These are phyloP conservation scores for Calonectria pseudoreteaudii DNA, from an alignment of 2,329 filamentous ascomycete species.

Conservation along the genomic window DNA sequence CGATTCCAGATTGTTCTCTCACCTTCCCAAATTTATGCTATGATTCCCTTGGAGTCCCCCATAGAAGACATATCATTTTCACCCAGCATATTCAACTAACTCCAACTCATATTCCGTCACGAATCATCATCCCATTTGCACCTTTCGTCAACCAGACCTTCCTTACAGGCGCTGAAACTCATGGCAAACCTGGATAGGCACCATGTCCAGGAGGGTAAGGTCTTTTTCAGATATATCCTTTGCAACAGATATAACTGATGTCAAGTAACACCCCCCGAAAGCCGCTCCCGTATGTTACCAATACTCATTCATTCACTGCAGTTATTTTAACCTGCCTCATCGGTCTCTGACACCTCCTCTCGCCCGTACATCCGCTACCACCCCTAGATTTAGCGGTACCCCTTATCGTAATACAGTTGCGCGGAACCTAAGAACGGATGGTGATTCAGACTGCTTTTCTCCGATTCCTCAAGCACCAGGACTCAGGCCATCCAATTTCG, in stretches of 20 bases:
- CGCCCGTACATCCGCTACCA: constrained; percentile 12
- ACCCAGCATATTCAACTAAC: too few relatives aligned
- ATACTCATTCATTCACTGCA: constrained; percentile 16
- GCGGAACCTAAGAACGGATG: constrained; percentile 23
- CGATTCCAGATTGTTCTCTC: too few relatives aligned
- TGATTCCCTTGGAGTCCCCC: not conserved
- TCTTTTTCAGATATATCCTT: constrained; percentile 32
- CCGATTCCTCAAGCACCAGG: not conserved
- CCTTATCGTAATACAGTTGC: not conserved
- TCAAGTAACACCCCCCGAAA: constrained; percentile 35
- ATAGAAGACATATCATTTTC: too few relatives aligned
- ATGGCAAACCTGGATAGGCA: not conserved
- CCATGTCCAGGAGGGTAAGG: constrained; percentile 32
- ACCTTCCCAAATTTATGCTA: not conserved
- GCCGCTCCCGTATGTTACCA: rapidly evolving
- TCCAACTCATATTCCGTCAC: too few relatives aligned
- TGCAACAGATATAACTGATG: constrained; percentile 28
- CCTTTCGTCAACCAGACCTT: not conserved
- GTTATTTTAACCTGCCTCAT: constrained; percentile 49
- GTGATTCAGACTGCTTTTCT: constrained; percentile 6
- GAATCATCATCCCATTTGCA: not conserved
- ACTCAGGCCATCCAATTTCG: constrained; percentile 34
- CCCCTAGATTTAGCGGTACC: not conserved
- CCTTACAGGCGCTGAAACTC: not conserved
- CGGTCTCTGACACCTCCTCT: constrained; percentile 31